Evolutionary conservation across 495 filamentous ascomycete species (phyloP).

Genomic region (Tuber melanosporum): DNA sequence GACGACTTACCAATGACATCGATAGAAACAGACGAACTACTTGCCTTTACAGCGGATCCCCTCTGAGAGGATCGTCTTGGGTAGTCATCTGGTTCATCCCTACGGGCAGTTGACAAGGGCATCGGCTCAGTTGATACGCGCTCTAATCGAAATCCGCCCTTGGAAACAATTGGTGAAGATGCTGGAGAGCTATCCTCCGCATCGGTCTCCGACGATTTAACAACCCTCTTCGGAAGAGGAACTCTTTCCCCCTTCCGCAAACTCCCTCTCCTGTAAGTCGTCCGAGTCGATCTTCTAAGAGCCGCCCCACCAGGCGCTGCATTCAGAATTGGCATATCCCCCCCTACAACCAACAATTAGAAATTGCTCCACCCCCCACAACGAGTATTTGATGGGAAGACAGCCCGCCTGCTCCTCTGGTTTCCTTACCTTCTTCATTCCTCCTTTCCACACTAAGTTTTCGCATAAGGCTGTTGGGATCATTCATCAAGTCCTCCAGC

Average conservation of each 20-base stretch:
- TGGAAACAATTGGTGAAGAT: slow-evolving; percentile 49
- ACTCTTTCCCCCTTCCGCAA: slow-evolving; percentile 68
- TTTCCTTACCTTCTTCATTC: slow-evolving; percentile 39
- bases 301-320: slow-evolving; percentile 64
- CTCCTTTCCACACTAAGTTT: slow-evolving; percentile 55
- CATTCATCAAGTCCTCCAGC: slow-evolving; percentile 69
- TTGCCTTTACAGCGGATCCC: slow-evolving; percentile 11
- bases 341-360: slow-evolving; percentile 22
- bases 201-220: slow-evolving; percentile 55
- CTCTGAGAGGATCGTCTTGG: slow-evolving; percentile 10
- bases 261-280: slow-evolving; percentile 85
- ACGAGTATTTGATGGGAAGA: slow-evolving; percentile 9
- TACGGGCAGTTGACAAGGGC: slow-evolving; percentile 41
- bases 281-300: slow-evolving; percentile 81
- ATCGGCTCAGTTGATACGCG: slow-evolving; percentile 73
- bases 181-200: slow-evolving; percentile 50
- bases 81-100: slow-evolving; percentile 20
- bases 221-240: slow-evolving; percentile 68
- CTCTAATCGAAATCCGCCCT: slow-evolving; percentile 52
- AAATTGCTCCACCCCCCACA: not conserved
- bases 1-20: slow-evolving; percentile 7
- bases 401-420: not conserved
- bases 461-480: slow-evolving; percentile 63
- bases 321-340: slow-evolving; percentile 80
- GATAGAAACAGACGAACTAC: slow-evolving; percentile 39